Evolutionary conservation across 345 rosid genomes (phyloP), one percentile per base, ranked within the genome.

Genomic region (Eucalyptus curtisii): DNA sequence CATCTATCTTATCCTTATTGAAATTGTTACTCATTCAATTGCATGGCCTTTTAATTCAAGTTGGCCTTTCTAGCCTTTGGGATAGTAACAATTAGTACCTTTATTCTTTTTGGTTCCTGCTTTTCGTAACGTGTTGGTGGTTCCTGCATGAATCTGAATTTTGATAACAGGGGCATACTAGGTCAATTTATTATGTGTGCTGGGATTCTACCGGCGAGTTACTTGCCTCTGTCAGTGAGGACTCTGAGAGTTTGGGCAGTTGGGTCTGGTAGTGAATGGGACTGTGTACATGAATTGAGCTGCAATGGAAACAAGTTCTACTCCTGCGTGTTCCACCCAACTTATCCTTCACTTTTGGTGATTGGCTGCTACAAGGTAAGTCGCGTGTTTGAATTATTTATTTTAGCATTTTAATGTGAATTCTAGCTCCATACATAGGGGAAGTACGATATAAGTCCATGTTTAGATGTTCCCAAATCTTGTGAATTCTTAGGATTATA

Each of bases 321-420:
- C 89, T 97, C 98, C 33, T 98, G 99, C 47, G 97, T 95, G 90
- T 98, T 98, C 92, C 99, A 98, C 90, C 99, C 99, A 15, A 88
- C 93, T 10, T 93, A 90, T 91, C 92, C 95, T 33, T 94, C 98
- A 5, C 88, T 94, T 89, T 96, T 98, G 86, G 98, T 98, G 88
- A 94, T 98, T 44, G 98, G 99, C 66, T 96, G 97, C 93, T 96
- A 97, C 93, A 96, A 94, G 98, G 99, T 93, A 94, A 91, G 94
- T 52, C 17, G 48, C 50, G 27, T 2, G 7, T 71, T 71, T 33
- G 7, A 71, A 71, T 19, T 71, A 71, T 33, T 71, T 71, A 71
- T 33, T 9, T 71, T 9, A 33, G 81, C 7, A 19, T 33, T 71
- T 71, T 71, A 13, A 71, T 3, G 81, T 71, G 81, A 20, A 33